Conservation (phyloP, 805 yeast species). For the Saccharomyces paradoxus region DNA sequence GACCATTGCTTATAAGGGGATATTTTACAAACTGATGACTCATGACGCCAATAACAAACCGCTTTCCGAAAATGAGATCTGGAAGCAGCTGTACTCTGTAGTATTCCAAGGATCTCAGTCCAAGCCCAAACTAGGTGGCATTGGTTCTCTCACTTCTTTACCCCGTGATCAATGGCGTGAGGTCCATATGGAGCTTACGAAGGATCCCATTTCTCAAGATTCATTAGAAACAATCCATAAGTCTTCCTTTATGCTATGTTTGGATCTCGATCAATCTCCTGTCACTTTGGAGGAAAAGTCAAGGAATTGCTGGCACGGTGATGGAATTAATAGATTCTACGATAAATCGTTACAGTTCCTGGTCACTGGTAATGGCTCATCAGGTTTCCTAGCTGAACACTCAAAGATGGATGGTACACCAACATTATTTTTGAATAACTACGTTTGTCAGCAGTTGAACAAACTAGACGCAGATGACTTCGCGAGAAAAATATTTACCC, state of each 20-base stretch:
- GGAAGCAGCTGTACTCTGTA: constrained; percentile 52
- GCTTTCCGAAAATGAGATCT: constrained; percentile 41
- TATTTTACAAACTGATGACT: constrained; percentile 70
- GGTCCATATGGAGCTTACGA: constrained; percentile 48
- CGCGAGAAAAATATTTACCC: constrained; percentile 6
- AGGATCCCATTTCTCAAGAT: constrained; percentile 52
- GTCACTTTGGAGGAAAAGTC: constrained; percentile 77
- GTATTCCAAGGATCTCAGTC: constrained; percentile 29
- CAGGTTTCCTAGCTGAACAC: constrained; percentile 95
- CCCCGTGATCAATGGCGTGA: constrained; percentile 77
- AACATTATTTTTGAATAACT: constrained; percentile 79
- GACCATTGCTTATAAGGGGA: constrained; percentile 63
- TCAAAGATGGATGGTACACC: constrained; percentile 98
- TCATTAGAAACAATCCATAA: constrained; percentile 63
- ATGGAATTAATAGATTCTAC: constrained; percentile 81
- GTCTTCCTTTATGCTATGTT: constrained; percentile 71
- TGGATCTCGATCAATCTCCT: constrained; percentile 60
- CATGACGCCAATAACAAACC: constrained; percentile 36
- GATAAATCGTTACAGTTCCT: constrained; percentile 88
- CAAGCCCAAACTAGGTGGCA: constrained; percentile 32
- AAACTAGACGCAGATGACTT: constrained; percentile 36
- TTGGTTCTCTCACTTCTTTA: constrained; percentile 75
- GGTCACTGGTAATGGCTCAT: constrained; percentile 70
- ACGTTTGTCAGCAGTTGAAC: constrained; percentile 48
- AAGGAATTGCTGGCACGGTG: constrained; percentile 88